phyloP scores from a whole-genome alignment of 164 flowering plant species.

The Kingdonia uniflora region DNA sequence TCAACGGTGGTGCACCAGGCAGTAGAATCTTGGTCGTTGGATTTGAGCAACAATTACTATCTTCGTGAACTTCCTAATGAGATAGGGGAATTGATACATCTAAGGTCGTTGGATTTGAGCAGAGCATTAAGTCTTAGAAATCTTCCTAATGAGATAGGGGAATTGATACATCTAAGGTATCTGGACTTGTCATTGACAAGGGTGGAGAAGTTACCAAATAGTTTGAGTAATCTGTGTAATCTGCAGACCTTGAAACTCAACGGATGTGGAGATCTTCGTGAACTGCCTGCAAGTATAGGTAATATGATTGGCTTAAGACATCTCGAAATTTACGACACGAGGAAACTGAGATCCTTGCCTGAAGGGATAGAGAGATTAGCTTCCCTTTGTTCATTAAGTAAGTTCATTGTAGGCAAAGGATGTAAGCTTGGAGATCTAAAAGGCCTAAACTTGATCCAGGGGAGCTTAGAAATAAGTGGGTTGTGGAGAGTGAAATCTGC shows the following conservation, averaged over 20 bases:
- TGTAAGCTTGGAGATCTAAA: neutral
- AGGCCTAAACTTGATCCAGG: neutral
- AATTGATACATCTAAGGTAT: neutral
- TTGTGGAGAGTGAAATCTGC: neutral
- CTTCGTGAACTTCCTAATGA: too few species aligned
- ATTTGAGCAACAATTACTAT: too few species aligned
- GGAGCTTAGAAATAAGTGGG: neutral
- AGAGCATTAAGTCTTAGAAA: too few species aligned
- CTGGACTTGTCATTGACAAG: neutral
- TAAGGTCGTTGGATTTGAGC: too few species aligned
- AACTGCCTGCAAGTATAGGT: neutral
- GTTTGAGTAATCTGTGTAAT: neutral
- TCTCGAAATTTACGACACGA: neutral
- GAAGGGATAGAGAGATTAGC: neutral
- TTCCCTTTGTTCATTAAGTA: neutral
- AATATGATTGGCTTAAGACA: neutral
- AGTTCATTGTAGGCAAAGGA: neutral
- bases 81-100: too few species aligned
- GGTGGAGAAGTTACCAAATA: too few species aligned
- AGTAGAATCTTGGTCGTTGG: too few species aligned
- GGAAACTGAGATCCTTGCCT: neutral
- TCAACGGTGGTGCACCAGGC: too few species aligned
- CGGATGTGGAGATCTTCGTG: neutral
- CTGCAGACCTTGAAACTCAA: slow-evolving; percentile 4
- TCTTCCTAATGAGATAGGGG: neutral